These are phyloP conservation scores for Hymenoscyphus salicellus DNA, from an alignment of 2,329 filamentous ascomycete species.

Conservation along the genomic window DNA sequence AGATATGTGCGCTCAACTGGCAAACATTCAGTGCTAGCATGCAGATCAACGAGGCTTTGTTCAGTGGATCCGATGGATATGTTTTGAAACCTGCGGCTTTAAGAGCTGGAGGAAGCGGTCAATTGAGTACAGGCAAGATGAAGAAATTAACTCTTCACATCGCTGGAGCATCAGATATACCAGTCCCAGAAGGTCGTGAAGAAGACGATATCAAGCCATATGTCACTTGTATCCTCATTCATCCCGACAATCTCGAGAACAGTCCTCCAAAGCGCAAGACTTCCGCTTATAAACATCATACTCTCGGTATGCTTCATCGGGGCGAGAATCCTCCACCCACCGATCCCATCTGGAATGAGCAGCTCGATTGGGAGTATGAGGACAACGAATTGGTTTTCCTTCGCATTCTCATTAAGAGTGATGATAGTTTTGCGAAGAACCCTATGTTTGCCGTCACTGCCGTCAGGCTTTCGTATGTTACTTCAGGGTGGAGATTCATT, in stretches of 20 bases:
- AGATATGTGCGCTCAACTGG: conserved; percentile 69
- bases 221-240: conserved; percentile 61
- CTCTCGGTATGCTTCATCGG: conserved; percentile 53
- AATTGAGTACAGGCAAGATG: conserved; percentile 43
- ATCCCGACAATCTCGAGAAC: conserved; percentile 50
- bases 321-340: conserved; percentile 58
- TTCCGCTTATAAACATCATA: conserved; percentile 56
- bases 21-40: conserved; percentile 64
- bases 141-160: conserved; percentile 56
- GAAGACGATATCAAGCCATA: conserved; percentile 59
- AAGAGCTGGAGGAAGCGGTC: conserved; percentile 53
- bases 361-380: conserved; percentile 65
- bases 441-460: conserved; percentile 60
- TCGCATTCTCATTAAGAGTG: conserved; percentile 64
- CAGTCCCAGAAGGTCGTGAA: conserved; percentile 50
- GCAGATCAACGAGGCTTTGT: conserved; percentile 67
- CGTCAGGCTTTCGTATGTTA: conserved; percentile 56
- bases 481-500: conserved; percentile 60
- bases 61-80: conserved; percentile 62
- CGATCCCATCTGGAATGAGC: conserved; percentile 65
- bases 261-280: conserved; percentile 61
- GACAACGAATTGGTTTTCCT: conserved; percentile 65
- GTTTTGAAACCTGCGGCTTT: conserved; percentile 62
- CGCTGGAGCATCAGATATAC: conserved; percentile 61
- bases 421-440: conserved; percentile 60